phyloP scores from a whole-genome alignment of 352 stramenopile species.

The Globisporangium orthogonon region DNA sequence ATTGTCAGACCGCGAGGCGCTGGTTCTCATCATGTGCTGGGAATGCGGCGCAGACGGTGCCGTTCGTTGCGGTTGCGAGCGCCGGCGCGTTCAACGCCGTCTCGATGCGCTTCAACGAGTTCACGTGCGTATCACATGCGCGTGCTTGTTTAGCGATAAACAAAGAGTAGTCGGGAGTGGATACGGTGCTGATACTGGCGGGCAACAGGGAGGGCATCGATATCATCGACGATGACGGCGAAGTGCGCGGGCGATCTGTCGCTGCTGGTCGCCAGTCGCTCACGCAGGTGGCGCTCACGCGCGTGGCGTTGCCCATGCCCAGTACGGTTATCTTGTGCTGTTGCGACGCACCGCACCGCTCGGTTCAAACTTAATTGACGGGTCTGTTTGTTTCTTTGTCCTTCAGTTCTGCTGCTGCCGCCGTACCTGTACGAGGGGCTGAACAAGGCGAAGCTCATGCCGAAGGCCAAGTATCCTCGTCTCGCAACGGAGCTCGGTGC shows the following conservation, averaged over 20 bases:
- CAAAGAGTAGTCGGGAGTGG: too few relatives aligned
- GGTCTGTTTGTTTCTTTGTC: neutral
- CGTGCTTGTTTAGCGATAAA: neutral
- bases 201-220: slow-evolving; percentile 69
- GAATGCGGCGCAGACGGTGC: slow-evolving; percentile 44
- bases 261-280: slow-evolving; percentile 76
- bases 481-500: slow-evolving; percentile 71
- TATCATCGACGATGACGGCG: slow-evolving; percentile 73
- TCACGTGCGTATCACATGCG: slow-evolving; percentile 39
- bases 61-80: slow-evolving; percentile 77
- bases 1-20: too few relatives aligned
- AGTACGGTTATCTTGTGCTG: slow-evolving; percentile 30
- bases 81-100: slow-evolving; percentile 83
- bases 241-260: slow-evolving; percentile 71
- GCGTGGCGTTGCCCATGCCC: slow-evolving; percentile 70
- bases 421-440: slow-evolving; percentile 77
- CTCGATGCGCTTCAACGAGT: slow-evolving; percentile 87
- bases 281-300: slow-evolving; percentile 71
- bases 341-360: neutral
- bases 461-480: slow-evolving; percentile 59
- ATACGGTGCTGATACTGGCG: too few relatives aligned
- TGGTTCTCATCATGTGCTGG: neutral
- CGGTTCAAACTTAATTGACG: neutral
- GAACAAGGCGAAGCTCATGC: slow-evolving; percentile 72
- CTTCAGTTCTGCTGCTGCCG: slow-evolving; percentile 64